Base-by-base conservation (phyloP, 176 grass and related monocot species). In the Alopecurus myosuroides region DNA sequence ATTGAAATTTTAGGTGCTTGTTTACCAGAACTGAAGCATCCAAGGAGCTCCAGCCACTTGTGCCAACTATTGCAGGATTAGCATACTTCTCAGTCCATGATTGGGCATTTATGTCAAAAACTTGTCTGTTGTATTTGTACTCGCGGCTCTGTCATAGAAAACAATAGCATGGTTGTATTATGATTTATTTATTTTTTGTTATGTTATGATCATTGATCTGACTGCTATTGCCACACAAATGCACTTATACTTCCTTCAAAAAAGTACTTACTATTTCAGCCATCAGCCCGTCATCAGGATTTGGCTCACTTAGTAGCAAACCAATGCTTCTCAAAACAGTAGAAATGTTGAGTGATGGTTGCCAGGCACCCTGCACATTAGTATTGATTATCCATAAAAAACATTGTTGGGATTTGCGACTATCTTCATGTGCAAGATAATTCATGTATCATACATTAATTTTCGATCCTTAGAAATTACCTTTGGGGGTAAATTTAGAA, bases 401-500 rank as follows among this genome's bases (percentile, higher is more conserved):
- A 77, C 45, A 30, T 11, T 80, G 6, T 41, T 89, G 53, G 86
- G 53, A 45, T 81, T 86, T 65, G 29, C 45, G 26, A 55, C 33
- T 75, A 26, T 53, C 19, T 77, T n/a, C 61, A 61, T 18, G 80
- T 13, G 39, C 19, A 4, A 2, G 39, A 18, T n/a, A 66, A 70
- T 39, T 41, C 14, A 86, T 81, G 18, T 51, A 63, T 15, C 14
- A 13, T 58, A 82, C 65, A 42, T 56, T 45, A 79, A 49, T 45
- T 33, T 72, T 48, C 8, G 20, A 19, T 49, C 66, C 3, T 26
- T 48, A 56, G 46, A 4, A 79, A 75, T 52, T 81, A 98, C 95
- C 93, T 93, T 98, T 77, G 95, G 95, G 40, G 93, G 95, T 74
- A 98, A 84, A 85, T 98, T 98, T 33, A 98, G 91, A 90, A 98